Conservation (phyloP, 129 eudicot species). For the Escallonia rubra region DNA sequence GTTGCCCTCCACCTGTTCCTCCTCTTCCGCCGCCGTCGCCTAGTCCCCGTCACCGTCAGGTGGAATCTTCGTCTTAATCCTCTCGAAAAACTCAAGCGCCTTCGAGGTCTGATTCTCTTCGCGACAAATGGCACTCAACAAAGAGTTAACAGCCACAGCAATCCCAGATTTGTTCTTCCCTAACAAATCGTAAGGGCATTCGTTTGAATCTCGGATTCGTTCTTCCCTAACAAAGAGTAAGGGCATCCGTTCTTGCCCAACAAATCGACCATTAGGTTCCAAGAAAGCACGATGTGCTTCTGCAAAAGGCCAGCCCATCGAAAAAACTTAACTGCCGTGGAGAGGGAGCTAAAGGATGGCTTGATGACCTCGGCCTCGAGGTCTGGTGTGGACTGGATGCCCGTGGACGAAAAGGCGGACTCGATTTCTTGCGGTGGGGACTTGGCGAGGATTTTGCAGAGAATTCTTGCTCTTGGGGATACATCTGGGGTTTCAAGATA, state of each 20-base stretch:
- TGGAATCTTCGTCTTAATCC: conserved; percentile 46
- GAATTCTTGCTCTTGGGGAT: conserved; percentile 38
- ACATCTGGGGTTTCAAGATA: conserved; percentile 33
- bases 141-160: conserved; percentile 59
- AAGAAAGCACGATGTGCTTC: conserved; percentile 41
- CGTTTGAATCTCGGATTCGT: too few relatives aligned
- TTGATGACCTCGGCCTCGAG: conserved; percentile 56
- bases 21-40: too few relatives aligned
- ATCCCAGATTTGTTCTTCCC: too few relatives aligned
- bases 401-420: conserved; percentile 35
- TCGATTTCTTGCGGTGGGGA: conserved; percentile 39
- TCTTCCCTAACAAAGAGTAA: too few relatives aligned
- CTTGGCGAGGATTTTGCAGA: conserved; percentile 58
- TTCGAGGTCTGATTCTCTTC: conserved; percentile 39
- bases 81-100: conserved; percentile 62
- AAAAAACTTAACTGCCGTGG: conserved; percentile 54
- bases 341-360: conserved; percentile 47
- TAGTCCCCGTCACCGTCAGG: conserved; percentile 74
- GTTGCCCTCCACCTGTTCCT: too few relatives aligned
- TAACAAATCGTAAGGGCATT: too few relatives aligned
- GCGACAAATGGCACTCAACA: conserved; percentile 65
- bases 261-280: conserved; percentile 84
- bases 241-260: conserved; percentile 73
- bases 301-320: conserved; percentile 50
- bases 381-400: conserved; percentile 43